Evolutionary conservation across 1,284 basidiomycete species (phyloP), one percentile per base, ranked within the genome.

Genomic region (Mycosarcoma mackinlayi): DNA sequence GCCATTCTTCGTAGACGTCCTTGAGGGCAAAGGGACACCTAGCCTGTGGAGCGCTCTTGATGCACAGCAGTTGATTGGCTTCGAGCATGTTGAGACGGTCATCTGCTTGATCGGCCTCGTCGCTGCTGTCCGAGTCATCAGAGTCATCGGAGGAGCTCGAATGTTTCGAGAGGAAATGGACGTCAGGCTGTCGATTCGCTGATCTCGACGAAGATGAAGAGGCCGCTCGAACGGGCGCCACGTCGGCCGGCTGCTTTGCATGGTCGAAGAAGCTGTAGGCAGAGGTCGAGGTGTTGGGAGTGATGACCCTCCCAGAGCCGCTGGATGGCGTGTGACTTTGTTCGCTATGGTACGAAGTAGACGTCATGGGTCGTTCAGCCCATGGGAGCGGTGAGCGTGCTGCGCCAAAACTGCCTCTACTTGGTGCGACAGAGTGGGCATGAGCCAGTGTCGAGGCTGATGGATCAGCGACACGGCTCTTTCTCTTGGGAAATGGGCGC

Each of bases 1-100:
- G 35, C 66, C 66, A 64, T 14, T 69, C 56, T 13, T 60, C 52
- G 28, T 63, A 64, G 23, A 69, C 66, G 27, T 69, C 66, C 28
- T 60, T 63, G 52, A 69, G 52, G 10, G 66, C 66, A 44, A 69
- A 69, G 3, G 60, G 66, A 46, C 66, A 69, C 25, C 52, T 39
- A 21, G 24, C n/a, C 14, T 41, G 40, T 4, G 65, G 65, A 6
- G 65, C 59, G n/a, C 47, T 68, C 7, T 54, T 21, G n/a, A 63
- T 39, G 21, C 35, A 44, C 51, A 64, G 42, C 7, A 64, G 56
- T 16, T 51, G 47, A 18, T 42, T 38, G n/a, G 66, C 51, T 13
- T 59, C 55, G 30, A 57, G 42, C 39, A 54, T 49, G 7, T 59
- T 47, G 1, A 60, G 34, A 7, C 52, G 41, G n/a, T 64, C 48